Evolutionary conservation across 176 grass and related monocot species (phyloP), one percentile per base, ranked within the genome.

Genomic region (Eragrostis nindensis): DNA sequence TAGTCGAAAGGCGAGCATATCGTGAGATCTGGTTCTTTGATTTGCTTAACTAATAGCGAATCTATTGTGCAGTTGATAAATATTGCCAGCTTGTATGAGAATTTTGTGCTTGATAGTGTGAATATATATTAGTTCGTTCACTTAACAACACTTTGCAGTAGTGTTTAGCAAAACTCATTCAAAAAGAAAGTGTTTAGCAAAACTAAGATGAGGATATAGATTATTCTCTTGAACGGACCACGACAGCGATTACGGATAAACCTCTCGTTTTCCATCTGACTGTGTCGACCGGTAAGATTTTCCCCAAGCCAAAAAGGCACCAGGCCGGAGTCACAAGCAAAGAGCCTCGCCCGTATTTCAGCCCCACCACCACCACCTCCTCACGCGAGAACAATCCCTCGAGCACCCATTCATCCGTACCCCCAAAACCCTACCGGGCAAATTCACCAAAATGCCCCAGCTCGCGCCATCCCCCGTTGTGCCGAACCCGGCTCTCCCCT

Each of bases 401-500:
- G 36, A 64, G 66, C 83, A 8, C 64, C 21, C 68, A 32, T 73
- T 62, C 40, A 7, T 30, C 77, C 61, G 62, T 25, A 7, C 57
- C 38, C 59, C 19, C 44, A 70, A 81, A 38, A n/a, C 40, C 39
- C 85, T 72, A 32, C 70, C 68, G 1, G 1, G 5, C 47, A 7
- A 7, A 49, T 78, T 32, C 24, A 46, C 38, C 30, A 72, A 66
- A 21, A 85, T 84, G 83, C 16, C 25, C 60, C 14, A 42, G 70
- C 69, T 85, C 79, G 60, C 82, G 47, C 78, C 66, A 39, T 60
- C 70, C 30, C 55, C 80, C 17, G 21, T 59, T 55, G 40, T 43
- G 62, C 69, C 16, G 32, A 85, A 50, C 66, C 45, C 74, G 41
- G 80, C 72, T 7, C 59, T 74, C 55, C 68, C 80, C 61, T 71